Percentiles rank a stretch among this genome's conserved stretches.
These are phyloP conservation scores for Kitagawia praeruptora DNA, from an alignment of 129 eudicot genomes.

Conservation along the genomic window DNA sequence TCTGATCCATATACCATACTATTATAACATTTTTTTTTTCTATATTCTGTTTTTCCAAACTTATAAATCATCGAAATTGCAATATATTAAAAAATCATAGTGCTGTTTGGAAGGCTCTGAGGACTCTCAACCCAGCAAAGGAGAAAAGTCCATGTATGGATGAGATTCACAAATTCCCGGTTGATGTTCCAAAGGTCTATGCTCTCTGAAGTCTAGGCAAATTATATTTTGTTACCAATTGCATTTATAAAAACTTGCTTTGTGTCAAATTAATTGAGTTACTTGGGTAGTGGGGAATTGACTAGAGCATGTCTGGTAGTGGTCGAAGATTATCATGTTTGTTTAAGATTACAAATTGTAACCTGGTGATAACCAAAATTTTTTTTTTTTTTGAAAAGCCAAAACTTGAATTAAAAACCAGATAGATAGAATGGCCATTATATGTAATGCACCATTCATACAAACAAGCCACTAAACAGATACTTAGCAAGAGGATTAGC, in stretches of 20 bases:
- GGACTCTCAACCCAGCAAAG: conserved; percentile 19
- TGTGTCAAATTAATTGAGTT: not conserved
- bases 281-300: not conserved
- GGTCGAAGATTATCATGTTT: not conserved
- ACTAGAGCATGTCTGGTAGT: not conserved
- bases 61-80: no score
- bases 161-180: conserved; percentile 21
- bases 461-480: no score
- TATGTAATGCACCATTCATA: no score
- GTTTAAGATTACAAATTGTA: conserved; percentile 5
- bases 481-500: no score
- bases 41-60: no score
- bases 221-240: not conserved
- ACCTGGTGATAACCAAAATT: no score
- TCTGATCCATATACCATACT: no score
- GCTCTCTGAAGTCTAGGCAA: conserved; percentile 10
- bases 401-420: no score
- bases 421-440: no score
- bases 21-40: no score
- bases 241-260: not conserved
- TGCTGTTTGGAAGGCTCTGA: conserved; percentile 22
- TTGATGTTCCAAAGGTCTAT: conserved; percentile 20
- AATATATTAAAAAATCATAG: no score
- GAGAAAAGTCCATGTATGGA: conserved; percentile 27
- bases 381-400: no score